Conservation (phyloP, 768 basidiomycete species). For the Suillus clintonianus region DNA sequence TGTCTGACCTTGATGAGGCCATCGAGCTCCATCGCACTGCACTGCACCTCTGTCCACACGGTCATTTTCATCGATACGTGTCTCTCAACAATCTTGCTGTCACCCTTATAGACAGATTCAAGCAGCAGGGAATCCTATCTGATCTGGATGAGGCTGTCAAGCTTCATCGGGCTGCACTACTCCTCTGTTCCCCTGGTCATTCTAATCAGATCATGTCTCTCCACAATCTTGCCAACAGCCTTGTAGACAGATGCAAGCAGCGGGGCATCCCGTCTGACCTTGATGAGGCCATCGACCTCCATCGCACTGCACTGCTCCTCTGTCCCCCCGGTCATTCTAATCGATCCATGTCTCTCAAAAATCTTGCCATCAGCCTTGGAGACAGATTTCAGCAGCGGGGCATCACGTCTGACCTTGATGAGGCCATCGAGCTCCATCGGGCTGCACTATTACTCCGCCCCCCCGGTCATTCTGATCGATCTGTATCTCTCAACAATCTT, state of each 20-base stretch:
- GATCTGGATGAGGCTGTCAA: constrained; percentile 19
- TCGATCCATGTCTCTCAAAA: neutral
- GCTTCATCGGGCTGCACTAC: constrained; percentile 17
- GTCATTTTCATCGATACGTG: constrained; percentile 1
- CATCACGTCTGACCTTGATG: neutral
- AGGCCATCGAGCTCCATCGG: neutral
- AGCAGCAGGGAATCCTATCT: neutral
- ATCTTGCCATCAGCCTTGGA: neutral
- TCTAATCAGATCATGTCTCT: neutral
- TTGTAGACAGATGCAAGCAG: too few relatives aligned
- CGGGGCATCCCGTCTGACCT: too few relatives aligned
- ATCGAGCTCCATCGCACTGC: neutral
- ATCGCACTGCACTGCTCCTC: too few relatives aligned
- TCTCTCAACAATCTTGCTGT: constrained; percentile 1
- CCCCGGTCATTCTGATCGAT: neutral
- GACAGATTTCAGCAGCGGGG: neutral
- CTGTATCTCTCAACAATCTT: too few relatives aligned
- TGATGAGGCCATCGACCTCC: too few relatives aligned
- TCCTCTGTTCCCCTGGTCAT: constrained; percentile 18
- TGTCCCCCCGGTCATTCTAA: neutral
- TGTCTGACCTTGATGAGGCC: too few relatives aligned
- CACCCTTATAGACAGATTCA: neutral
- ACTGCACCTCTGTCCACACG: neutral
- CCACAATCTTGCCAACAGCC: too few relatives aligned
- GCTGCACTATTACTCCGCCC: neutral